These are phyloP conservation scores for Trichosporon sp. DNA, from an alignment of 1,284 basidiomycete species.

Conservation along the genomic window DNA sequence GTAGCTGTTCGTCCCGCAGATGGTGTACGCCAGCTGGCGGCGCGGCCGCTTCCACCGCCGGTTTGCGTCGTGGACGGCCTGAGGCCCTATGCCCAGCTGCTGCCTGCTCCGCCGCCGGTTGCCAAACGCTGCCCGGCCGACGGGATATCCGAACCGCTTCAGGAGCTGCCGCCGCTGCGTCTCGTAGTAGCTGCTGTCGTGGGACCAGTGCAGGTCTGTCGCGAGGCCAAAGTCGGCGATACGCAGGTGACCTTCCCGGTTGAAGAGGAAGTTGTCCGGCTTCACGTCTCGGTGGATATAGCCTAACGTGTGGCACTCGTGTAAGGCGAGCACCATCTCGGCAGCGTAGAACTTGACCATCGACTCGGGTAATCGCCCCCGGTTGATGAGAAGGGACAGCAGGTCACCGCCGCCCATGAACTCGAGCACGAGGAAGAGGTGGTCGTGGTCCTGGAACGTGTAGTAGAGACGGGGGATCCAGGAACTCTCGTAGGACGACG, in stretches of 20 bases:
- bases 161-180: conserved; percentile 83
- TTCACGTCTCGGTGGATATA: conserved; percentile 98
- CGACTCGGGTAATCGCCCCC: conserved; percentile 86
- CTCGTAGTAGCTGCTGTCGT: conserved; percentile 92
- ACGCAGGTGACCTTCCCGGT: conserved; percentile 85
- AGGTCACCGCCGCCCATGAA: conserved; percentile 96
- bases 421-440: conserved; percentile 88
- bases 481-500: conserved; percentile 48
- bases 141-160: conserved; percentile 88
- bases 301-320: conserved; percentile 86
- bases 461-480: conserved; percentile 94
- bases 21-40: conserved; percentile 88
- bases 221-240: conserved; percentile 94
- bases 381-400: conserved; percentile 87
- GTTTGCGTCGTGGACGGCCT: conserved; percentile 49
- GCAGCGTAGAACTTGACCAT: conserved; percentile 94
- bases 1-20: conserved; percentile 77
- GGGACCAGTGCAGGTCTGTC: conserved; percentile 58
- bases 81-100: conserved; percentile 49
- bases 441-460: conserved; percentile 69
- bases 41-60: conserved; percentile 53
- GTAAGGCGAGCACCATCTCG: conserved; percentile 96
- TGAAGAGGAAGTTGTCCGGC: conserved; percentile 93
- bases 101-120: conserved; percentile 10
- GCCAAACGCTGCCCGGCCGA: conserved; percentile 42